Base-by-base conservation (phyloP, 495 filamentous ascomycete species). In the Podospora conica region DNA sequence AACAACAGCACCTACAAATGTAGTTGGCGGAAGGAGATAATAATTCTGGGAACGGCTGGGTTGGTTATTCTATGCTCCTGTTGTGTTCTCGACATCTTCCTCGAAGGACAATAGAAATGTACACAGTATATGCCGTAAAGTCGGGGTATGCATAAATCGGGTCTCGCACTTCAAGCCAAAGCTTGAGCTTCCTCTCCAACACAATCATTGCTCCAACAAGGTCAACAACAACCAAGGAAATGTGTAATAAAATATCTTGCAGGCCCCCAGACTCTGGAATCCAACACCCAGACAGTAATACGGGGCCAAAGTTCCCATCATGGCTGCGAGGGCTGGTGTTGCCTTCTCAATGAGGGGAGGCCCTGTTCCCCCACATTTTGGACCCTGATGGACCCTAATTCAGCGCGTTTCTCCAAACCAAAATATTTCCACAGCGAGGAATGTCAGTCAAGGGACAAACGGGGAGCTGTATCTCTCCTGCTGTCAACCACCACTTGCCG, bases 311-410 rank as follows among this genome's bases (percentile, higher is more conserved):
- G 15, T 7, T 7, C 11, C 33, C n/a, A 48, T 48, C 4, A 6
- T 48, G 9, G n/a, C 21, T 15, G 55, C 9, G 25, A 12, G 22
- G 21, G 55, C 20, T 57, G 25, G 12, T 24, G 11, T 24, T 23
- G 25, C 12, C 24, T 15, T 54, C 54, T 33, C 23, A 60, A 59
- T 67, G 54, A 48, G 66, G 58, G 25, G 28, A 18, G 40, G 40
- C 9, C 15, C 57, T 25, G 23, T 21, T 55, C 63, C 61, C 54
- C 56, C 64, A 66, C 67, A 55, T 31, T 24, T 22, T 58, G 29
- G 64, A 69, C 64, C 64, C 67, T 66, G 54, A 55, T 65, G 29
- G 64, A 62, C 64, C 59, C 59, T 69, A 63, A 48, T 61, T n/a
- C n/a, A n/a, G n/a, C n/a, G n/a, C n/a, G n/a, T n/a, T n/a, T 48